Evolutionary conservation across 2,329 filamentous ascomycete species (phyloP).

Genomic region (Arthrobotrys iridis): DNA sequence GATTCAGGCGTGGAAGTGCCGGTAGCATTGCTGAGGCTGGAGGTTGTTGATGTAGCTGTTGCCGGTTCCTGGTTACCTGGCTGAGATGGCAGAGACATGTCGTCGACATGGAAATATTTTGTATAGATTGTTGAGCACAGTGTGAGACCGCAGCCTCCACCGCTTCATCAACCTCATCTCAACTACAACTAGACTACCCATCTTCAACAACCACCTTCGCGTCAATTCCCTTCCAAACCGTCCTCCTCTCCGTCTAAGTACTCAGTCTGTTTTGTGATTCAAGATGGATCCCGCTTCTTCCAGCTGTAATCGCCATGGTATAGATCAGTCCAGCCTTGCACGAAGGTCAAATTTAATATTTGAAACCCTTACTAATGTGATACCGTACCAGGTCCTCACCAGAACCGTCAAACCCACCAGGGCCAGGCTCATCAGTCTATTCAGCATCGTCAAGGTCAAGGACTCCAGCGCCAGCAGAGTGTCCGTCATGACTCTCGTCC

Average conservation of each 20-base stretch:
- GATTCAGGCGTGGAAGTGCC: too few relatives aligned
- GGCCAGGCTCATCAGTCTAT: too few relatives aligned
- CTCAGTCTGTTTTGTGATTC: not conserved
- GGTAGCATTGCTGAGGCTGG: too few relatives aligned
- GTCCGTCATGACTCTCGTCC: not conserved
- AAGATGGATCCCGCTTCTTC: not conserved
- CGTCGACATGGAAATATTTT: not conserved
- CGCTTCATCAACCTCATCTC: not conserved
- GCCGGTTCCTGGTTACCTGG: too few relatives aligned
- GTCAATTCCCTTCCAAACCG: too few relatives aligned
- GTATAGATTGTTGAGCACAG: not conserved
- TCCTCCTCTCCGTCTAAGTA: not conserved
- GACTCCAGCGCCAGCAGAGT: not conserved
- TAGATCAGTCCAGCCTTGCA: not conserved
- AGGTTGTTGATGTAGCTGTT: too few relatives aligned
- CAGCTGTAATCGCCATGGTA: not conserved
- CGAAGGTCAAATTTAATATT: not conserved
- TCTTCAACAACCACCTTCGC: too few relatives aligned
- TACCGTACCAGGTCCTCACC: not conserved
- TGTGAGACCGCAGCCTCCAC: too few relatives aligned
- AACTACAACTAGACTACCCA: not conserved
- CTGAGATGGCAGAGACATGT: too few relatives aligned
- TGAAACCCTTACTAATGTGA: conserved; percentile 3
- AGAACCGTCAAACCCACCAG: not conserved
- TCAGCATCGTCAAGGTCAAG: not conserved